Base-by-base conservation (phyloP, 495 filamentous ascomycete species). In the Trichocladium uniseriatum region DNA sequence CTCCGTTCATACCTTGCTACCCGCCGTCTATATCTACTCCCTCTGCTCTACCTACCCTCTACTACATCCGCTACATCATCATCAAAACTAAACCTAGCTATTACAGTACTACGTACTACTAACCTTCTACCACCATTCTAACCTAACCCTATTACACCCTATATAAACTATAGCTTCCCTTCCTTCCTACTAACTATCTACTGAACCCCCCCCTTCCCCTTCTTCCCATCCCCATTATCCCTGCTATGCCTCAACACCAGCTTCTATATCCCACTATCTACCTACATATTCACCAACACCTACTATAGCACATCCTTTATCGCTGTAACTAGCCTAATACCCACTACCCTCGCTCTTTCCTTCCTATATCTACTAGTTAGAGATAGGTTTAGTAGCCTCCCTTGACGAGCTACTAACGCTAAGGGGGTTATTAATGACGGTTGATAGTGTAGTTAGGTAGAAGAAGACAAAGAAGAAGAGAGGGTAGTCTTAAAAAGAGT, bases 241-340 rank as follows among this genome's bases (percentile, higher is more conserved):
- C n/a, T n/a, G 1, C 22, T 18, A 21, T 53, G 41, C 18, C 24
- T 28, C 11, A 52, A 24, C n/a, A 57, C 51, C 10, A 38, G 28
- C 34, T 57, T 57, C 10, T 43, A 38, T 3, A 57, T 11, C 2
- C 37, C 32, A 13, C 27, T 13, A 18, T 57, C 51, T 1, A 45
- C 21, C 1, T 51, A 46, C 42, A 57, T 48, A 9, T 41, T 36
- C 0, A 48, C 37, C 11, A 57, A 35, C 1, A 53, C 27, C 27
- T 45, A 35, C 36, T 36, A 48, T 3, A 51, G 55, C 22, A 57
- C 48, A 28, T 50, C 50, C 37, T 57, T 51, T 51, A 57, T 53
- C 1, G 50, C 50, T 5, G 47, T 43, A 8, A 57, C 38, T 2
- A 51, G 50, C 11, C 31, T 18, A 6, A 57, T 19, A 2, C 21